Percentiles rank a stretch among this genome's conserved stretches.
Conservation (phyloP, 2,329 filamentous ascomycete genomes). For the Colletotrichum sidae region DNA sequence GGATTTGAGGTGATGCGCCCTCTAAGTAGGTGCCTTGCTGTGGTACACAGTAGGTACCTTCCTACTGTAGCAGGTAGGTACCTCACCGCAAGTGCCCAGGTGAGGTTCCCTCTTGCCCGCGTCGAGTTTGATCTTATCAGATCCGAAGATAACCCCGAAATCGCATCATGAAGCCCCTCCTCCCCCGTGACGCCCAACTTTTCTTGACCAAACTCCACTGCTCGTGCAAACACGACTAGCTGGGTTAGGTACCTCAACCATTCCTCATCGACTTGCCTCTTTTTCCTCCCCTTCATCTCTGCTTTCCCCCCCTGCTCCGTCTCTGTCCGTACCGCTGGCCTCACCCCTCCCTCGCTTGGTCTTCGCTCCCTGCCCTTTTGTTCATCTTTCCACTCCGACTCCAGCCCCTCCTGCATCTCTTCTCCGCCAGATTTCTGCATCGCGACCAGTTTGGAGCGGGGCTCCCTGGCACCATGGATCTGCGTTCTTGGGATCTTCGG, state of each 20-base stretch:
- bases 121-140: conserved; percentile 61
- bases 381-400: conserved; percentile 15
- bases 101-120: background rate
- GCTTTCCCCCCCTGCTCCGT: background rate
- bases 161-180: conserved; percentile 30
- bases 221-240: conserved; percentile 10
- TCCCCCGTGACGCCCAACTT: too few relatives aligned
- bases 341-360: conserved; percentile 12
- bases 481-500: conserved; percentile 19
- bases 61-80: background rate
- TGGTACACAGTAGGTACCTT: background rate
- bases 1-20: conserved; percentile 4
- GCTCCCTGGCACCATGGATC: conserved; percentile 24
- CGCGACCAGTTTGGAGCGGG: conserved; percentile 27
- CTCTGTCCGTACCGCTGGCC: background rate
- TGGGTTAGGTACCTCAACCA: too few relatives aligned
- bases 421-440: conserved; percentile 20
- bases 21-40: background rate
- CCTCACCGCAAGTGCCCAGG: too few relatives aligned
- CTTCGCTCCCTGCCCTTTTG: background rate
- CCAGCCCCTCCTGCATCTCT: conserved; percentile 11
- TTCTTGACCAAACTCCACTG: conserved; percentile 8
- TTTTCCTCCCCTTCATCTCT: conserved; percentile 9
- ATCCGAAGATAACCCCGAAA: conserved; percentile 61
- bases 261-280: conserved; percentile 17